These are phyloP conservation scores for Suillus plorans DNA, from an alignment of 768 basidiomycete species.

Conservation along the genomic window DNA sequence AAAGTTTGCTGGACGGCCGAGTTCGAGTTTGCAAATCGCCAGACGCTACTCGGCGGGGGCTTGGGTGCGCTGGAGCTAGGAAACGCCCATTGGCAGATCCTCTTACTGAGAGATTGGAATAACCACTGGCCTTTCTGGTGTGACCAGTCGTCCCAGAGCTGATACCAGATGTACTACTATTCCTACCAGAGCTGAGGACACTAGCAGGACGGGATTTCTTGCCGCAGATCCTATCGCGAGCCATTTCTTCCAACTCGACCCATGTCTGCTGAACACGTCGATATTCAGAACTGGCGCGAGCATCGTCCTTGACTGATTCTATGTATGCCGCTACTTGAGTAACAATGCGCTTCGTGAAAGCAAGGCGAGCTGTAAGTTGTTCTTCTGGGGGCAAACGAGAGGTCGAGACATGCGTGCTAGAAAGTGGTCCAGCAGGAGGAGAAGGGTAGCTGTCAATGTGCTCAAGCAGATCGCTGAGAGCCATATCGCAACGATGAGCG, in stretches of 20 bases:
- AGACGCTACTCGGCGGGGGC: conserved; percentile 50
- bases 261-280: conserved; percentile 76
- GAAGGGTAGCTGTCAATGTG: conserved; percentile 84
- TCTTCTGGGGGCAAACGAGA: conserved; percentile 55
- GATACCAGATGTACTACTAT: conserved; percentile 48
- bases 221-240: conserved; percentile 59
- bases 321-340: conserved; percentile 45
- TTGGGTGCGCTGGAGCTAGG: conserved; percentile 43
- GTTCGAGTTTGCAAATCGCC: conserved; percentile 42
- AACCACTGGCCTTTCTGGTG: conserved; percentile 26
- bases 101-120: conserved; percentile 30
- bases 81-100: conserved; percentile 41
- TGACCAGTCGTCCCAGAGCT: conserved; percentile 19
- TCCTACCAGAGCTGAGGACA: conserved; percentile 61
- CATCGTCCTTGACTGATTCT: conserved; percentile 51
- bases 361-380: conserved; percentile 60
- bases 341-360: conserved; percentile 59
- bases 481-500: conserved; percentile 63
- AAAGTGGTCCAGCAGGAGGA: conserved; percentile 48
- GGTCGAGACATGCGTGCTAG: conserved; percentile 48
- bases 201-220: conserved; percentile 67
- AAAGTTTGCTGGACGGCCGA: conserved; percentile 61
- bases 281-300: conserved; percentile 58
- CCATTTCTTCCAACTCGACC: conserved; percentile 82
- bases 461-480: conserved; percentile 81